Evolutionary conservation across 306 rosid genomes (phyloP).

Genomic region (Sphenostylis stenocarpa): DNA sequence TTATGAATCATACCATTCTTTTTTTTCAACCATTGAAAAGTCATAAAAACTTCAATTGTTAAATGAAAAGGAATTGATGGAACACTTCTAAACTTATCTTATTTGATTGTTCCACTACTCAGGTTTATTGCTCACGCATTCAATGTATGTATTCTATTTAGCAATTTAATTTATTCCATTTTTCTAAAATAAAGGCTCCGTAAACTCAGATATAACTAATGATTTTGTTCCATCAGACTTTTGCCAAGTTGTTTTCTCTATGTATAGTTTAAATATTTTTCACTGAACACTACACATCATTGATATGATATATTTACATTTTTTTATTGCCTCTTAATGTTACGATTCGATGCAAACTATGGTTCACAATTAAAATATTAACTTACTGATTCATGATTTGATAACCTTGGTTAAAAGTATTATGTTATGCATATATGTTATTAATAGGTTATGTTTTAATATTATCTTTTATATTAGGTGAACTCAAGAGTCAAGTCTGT

Average conservation of each 20-base stretch:
- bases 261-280: too few relatives aligned
- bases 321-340: too few relatives aligned
- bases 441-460: not conserved
- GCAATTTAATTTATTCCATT: not conserved
- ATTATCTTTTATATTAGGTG: not conserved
- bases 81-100: not conserved
- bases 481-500: not conserved
- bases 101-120: not conserved
- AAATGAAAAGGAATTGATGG: not conserved
- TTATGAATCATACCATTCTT: too few relatives aligned
- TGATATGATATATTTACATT: too few relatives aligned
- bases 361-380: too few relatives aligned
- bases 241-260: too few relatives aligned
- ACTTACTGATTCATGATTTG: too few relatives aligned
- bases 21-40: too few relatives aligned
- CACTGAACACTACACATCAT: too few relatives aligned
- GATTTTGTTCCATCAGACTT: not conserved
- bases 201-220: not conserved
- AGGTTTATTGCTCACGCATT: not conserved
- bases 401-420: not conserved
- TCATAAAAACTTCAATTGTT: not conserved
- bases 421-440: not conserved
- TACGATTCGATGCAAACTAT: too few relatives aligned
- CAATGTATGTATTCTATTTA: not conserved
- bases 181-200: not conserved